These are phyloP conservation scores for Saxophila tyrrhenica DNA, from an alignment of 495 filamentous ascomycete species.

Conservation along the genomic window DNA sequence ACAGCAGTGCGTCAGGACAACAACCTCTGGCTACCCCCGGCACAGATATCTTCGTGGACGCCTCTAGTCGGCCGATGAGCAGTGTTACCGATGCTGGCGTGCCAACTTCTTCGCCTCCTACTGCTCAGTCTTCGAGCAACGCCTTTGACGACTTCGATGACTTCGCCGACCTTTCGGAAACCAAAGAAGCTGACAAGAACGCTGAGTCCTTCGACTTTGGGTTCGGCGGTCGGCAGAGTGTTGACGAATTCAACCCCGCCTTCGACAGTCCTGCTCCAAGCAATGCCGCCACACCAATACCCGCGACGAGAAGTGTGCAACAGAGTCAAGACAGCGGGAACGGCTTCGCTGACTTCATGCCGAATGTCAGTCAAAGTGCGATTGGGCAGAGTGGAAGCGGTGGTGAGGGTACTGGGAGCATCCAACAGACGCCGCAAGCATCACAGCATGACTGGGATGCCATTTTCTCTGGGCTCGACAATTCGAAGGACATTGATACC, in stretches of 20 bases:
- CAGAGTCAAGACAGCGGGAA: conserved; percentile 32
- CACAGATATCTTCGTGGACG: conserved; percentile 26
- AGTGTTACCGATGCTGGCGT: conserved; percentile 15
- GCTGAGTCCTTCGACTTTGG: conserved; percentile 44
- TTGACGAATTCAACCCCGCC: conserved; percentile 59
- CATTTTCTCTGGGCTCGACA: conserved; percentile 72
- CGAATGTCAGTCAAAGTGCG: conserved; percentile 16
- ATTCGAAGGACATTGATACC: conserved; percentile 8
- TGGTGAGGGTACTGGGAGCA: conserved; percentile 2
- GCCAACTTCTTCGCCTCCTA: background rate
- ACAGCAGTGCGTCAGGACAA: background rate
- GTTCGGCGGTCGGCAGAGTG: conserved; percentile 32
- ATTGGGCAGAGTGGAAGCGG: background rate
- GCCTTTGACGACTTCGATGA: conserved; percentile 56
- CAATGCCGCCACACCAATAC: conserved; percentile 33
- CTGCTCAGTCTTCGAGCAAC: background rate
- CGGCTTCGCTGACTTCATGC: conserved; percentile 42
- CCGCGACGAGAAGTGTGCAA: background rate
- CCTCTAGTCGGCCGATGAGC: conserved; percentile 37
- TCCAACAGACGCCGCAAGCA: conserved; percentile 25
- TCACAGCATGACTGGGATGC: conserved; percentile 83
- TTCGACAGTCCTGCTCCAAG: conserved; percentile 42
- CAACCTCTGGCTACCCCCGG: background rate
- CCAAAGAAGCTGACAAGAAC: conserved; percentile 75
- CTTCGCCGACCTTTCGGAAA: conserved; percentile 80